phyloP scores from a whole-genome alignment of 805 yeast genomes.

The Monosporozyma servazzii region DNA sequence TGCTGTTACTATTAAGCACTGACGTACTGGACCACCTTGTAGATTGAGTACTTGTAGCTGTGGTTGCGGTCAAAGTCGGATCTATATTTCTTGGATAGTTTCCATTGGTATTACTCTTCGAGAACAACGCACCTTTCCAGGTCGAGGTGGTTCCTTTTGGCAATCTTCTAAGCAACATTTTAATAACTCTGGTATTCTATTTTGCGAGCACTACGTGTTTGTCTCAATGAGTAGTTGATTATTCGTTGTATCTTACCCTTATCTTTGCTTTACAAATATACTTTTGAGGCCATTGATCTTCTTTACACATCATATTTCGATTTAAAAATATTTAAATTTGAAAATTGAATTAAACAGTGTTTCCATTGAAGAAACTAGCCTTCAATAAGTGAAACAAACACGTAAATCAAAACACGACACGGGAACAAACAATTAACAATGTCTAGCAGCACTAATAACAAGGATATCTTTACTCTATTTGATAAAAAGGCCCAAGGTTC shows the following conservation, averaged over 20 bases:
- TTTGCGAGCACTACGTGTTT: not conserved
- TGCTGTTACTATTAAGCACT: not conserved
- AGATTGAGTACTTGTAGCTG: not conserved
- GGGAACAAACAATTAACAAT: not conserved
- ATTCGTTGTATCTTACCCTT: not conserved
- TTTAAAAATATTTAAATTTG: not conserved
- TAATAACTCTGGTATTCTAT: not conserved
- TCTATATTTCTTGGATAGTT: not conserved
- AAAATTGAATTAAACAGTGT: not conserved
- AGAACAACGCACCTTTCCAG: not conserved
- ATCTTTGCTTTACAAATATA: not conserved
- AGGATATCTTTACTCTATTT: slow-evolving; percentile 93
- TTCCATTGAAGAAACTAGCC: not conserved
- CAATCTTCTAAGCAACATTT: not conserved
- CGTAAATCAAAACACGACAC: not conserved
- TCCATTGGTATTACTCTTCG: not conserved
- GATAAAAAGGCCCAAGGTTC: slow-evolving; percentile 94
- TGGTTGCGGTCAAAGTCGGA: not conserved
- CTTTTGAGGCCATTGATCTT: not conserved
- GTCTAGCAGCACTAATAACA: slow-evolving; percentile 29
- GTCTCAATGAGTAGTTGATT: not conserved
- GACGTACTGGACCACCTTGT: not conserved
- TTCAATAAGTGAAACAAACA: not conserved
- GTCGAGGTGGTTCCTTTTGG: not conserved
- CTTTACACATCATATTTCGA: not conserved